Conservation (phyloP, 441 rosid species). For the Macaranga tanarius region DNA sequence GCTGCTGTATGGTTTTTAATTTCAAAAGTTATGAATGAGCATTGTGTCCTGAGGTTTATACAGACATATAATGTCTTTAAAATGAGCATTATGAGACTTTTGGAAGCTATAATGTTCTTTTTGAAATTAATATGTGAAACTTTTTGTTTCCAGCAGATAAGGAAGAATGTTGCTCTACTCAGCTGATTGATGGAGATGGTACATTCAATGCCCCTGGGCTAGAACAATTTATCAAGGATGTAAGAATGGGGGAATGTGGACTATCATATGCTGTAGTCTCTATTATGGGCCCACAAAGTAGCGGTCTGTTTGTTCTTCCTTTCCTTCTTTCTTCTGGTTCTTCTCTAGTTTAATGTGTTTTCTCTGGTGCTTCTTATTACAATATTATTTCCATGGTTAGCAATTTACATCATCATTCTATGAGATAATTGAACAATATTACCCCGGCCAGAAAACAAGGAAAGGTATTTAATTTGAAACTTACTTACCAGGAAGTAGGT, state of each 20-base stretch:
- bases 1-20: not conserved
- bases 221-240: slow-evolving; percentile 72
- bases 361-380: not conserved
- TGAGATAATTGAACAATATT: slow-evolving; percentile 2
- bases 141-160: slow-evolving; percentile 35
- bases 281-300: slow-evolving; percentile 99
- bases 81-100: not conserved
- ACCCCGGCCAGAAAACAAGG: not conserved
- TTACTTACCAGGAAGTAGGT: not conserved
- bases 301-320: slow-evolving; percentile 60
- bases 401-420: not conserved
- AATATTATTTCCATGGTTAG: slow-evolving; percentile 10
- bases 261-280: slow-evolving; percentile 95
- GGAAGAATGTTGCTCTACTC: slow-evolving; percentile 64
- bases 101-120: slow-evolving; percentile 14
- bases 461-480: not conserved
- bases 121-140: slow-evolving; percentile 11
- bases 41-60: not conserved
- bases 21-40: not conserved
- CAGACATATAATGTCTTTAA: not conserved
- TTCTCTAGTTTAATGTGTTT: not conserved
- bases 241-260: slow-evolving; percentile 76
- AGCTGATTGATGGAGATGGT: slow-evolving; percentile 96
- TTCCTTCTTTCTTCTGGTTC: not conserved
- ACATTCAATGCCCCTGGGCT: slow-evolving; percentile 62